These are phyloP conservation scores for Turritis glabra DNA, from an alignment of 345 rosid species.

Conservation along the genomic window DNA sequence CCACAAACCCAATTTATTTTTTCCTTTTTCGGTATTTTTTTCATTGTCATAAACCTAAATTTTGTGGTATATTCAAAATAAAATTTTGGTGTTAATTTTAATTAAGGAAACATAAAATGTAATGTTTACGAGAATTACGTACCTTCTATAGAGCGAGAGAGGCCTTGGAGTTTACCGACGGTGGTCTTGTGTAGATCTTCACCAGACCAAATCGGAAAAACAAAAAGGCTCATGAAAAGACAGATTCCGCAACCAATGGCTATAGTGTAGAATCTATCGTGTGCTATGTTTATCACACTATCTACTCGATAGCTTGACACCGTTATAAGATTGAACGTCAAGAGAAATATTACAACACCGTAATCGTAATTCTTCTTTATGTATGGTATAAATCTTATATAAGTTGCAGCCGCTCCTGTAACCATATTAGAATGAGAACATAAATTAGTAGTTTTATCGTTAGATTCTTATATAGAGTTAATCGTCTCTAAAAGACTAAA, in stretches of 20 bases:
- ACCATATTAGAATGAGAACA: background rate
- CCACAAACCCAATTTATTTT: background rate
- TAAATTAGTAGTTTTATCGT: background rate
- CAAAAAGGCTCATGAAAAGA: constrained; percentile 67
- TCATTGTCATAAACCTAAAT: too few relatives aligned
- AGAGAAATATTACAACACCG: constrained; percentile 81
- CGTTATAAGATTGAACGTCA: constrained; percentile 81
- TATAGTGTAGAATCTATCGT: constrained; percentile 65
- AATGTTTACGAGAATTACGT: background rate
- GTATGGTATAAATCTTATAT: constrained; percentile 71
- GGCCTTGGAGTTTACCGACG: constrained; percentile 67
- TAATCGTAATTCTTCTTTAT: constrained; percentile 90
- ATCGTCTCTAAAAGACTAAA: background rate
- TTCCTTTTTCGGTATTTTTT: too few relatives aligned
- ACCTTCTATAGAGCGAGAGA: constrained; percentile 78
- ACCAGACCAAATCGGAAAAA: constrained; percentile 89
- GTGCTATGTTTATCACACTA: constrained; percentile 64
- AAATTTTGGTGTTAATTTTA: background rate
- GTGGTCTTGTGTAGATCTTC: constrained; percentile 81
- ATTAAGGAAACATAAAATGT: background rate
- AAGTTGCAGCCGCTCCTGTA: constrained; percentile 73
- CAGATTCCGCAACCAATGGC: constrained; percentile 76
- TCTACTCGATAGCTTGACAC: constrained; percentile 73
- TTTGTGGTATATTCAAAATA: background rate
- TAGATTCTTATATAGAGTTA: background rate